These are phyloP conservation scores for Psilocybe cubensis DNA, from an alignment of 768 basidiomycete genomes.

Conservation along the genomic window DNA sequence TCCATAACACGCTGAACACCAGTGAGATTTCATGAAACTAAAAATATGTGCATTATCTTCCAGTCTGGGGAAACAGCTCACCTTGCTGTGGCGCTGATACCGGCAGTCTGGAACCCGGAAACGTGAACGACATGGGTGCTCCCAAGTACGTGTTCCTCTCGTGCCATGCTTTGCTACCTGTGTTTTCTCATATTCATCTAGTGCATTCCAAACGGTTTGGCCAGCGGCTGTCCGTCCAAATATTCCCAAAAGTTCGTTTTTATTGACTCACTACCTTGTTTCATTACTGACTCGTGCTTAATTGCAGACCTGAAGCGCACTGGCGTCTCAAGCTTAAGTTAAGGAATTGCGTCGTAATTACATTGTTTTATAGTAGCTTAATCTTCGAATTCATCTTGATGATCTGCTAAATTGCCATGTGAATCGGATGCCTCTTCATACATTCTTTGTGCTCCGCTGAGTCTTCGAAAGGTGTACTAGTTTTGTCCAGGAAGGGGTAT, in stretches of 20 bases:
- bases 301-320: conserved; percentile 21
- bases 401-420: too few species aligned
- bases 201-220: conserved; percentile 44
- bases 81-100: conserved; percentile 48
- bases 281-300: not conserved
- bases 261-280: not conserved
- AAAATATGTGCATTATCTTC: not conserved
- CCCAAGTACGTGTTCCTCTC: conserved; percentile 33
- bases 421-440: too few species aligned
- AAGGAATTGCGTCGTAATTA: too few species aligned
- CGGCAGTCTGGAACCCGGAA: conserved; percentile 47
- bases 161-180: not conserved
- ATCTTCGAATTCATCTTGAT: too few species aligned
- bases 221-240: conserved; percentile 37
- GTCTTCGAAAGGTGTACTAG: too few species aligned
- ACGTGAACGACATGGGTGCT: conserved; percentile 36
- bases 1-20: not conserved
- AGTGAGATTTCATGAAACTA: not conserved
- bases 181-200: conserved; percentile 4
- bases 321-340: conserved; percentile 21
- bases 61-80: conserved; percentile 46
- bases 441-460: too few species aligned
- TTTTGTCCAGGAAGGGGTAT: not conserved
- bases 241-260: conserved; percentile 31
- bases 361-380: too few species aligned